Evolutionary conservation across 2,329 filamentous ascomycete species (phyloP).

Genomic region (Colletotrichum graminicola): DNA sequence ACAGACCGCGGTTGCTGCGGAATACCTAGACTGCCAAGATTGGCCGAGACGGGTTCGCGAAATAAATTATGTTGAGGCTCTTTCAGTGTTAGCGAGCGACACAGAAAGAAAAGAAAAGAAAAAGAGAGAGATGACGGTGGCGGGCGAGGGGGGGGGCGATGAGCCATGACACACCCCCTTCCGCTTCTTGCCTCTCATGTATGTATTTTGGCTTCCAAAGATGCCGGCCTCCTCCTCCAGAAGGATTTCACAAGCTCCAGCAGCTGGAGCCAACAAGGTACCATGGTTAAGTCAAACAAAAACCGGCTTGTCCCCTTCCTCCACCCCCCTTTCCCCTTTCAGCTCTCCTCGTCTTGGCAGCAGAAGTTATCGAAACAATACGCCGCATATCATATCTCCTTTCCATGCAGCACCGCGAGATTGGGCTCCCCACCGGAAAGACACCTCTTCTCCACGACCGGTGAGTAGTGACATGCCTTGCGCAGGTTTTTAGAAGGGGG

Average conservation of each 20-base stretch:
- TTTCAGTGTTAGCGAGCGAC: background rate
- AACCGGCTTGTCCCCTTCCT: background rate
- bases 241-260: background rate
- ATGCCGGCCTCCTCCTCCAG: background rate
- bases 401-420: conserved; percentile 27
- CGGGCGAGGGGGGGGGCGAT: background rate
- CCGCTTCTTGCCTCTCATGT: background rate
- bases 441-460: conserved; percentile 3
- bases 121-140: background rate
- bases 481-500: background rate
- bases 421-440: conserved; percentile 18
- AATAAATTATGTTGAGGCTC: background rate
- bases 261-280: background rate
- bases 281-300: no score
- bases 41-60: background rate
- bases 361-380: conserved; percentile 26
- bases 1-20: background rate
- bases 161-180: background rate
- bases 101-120: background rate
- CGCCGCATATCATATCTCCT: conserved; percentile 26
- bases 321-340: background rate
- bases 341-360: background rate
- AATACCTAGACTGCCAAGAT: background rate
- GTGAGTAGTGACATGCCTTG: background rate
- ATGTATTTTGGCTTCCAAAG: background rate